These are phyloP conservation scores for Trypanosoma mega DNA, from an alignment of 208 protist species.

Conservation along the genomic window DNA sequence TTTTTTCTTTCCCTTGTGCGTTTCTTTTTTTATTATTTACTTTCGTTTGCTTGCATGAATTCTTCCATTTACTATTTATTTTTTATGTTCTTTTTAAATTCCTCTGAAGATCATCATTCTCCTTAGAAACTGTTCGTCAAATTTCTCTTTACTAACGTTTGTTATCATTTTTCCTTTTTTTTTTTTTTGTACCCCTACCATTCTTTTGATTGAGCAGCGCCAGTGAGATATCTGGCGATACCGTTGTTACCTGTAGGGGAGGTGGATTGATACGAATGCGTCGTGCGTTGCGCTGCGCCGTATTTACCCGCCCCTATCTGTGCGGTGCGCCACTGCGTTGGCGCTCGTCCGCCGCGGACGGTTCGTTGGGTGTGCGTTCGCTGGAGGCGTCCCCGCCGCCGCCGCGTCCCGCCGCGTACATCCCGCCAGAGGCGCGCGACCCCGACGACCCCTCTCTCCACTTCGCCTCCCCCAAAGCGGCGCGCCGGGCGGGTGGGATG, in stretches of 20 bases:
- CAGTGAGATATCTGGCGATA: not conserved
- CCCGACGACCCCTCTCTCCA: constrained; percentile 57
- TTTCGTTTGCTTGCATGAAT: constrained; percentile 9
- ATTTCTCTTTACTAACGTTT: not conserved
- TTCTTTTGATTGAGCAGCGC: not conserved
- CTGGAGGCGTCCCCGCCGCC: constrained; percentile 31
- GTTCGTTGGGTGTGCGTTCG: not conserved
- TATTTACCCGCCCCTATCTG: not conserved
- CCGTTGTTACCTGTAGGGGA: no score
- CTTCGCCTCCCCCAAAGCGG: constrained; percentile 49
- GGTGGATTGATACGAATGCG: no score
- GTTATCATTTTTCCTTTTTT: constrained; percentile 3
- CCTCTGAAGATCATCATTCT: no score
- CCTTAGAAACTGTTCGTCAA: no score
- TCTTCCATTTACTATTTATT: not conserved
- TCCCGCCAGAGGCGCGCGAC: constrained; percentile 67
- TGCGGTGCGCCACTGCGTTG: not conserved
- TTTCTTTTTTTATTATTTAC: constrained; percentile 12
- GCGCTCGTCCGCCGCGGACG: not conserved
- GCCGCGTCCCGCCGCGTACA: constrained; percentile 67
- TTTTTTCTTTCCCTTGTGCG: constrained; percentile 17
- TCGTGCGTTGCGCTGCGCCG: constrained; percentile 3
- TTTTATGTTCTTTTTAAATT: constrained; percentile 1
- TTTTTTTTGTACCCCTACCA: not conserved
- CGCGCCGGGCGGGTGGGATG: constrained; percentile 15